A percentile compares a stretch with the other conserved stretches of the same genome.
Evolutionary conservation across 345 rosid genomes (phyloP).

Genomic region (Corchorus capsularis): DNA sequence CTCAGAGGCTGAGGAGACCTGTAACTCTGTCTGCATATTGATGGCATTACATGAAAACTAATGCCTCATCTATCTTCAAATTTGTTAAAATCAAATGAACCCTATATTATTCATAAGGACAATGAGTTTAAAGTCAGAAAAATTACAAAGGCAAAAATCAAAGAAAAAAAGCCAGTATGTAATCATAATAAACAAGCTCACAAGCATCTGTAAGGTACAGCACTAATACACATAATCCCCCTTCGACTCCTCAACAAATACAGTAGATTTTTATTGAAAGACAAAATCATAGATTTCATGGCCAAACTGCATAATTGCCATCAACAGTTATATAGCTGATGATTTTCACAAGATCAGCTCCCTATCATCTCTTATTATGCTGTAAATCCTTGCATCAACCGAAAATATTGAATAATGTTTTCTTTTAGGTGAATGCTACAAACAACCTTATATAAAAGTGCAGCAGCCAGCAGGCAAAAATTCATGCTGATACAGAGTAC

Average conservation of each 20-base stretch:
- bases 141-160: not conserved
- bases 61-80: constrained; percentile 26
- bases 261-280: not conserved
- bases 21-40: constrained; percentile 45
- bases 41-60: constrained; percentile 36
- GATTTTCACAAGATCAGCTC: not conserved
- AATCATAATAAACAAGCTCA: constrained; percentile 4
- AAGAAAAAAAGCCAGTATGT: constrained; percentile 1
- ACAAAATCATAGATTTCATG: constrained; percentile 6
- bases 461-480: no score
- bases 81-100: constrained; percentile 7
- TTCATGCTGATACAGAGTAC: no score
- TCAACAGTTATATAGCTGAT: not conserved
- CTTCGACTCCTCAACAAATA: constrained; percentile 15
- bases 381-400: not conserved
- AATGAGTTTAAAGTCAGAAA: constrained; percentile 11
- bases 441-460: not conserved
- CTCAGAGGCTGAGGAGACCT: constrained; percentile 32
- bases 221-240: not conserved
- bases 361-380: not conserved
- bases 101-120: constrained; percentile 19
- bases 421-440: not conserved
- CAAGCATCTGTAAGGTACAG: not conserved
- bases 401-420: not conserved
- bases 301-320: not conserved